Percentiles rank a stretch among this genome's conserved stretches.
These are phyloP conservation scores for Jaenimonas drosophilae DNA, from an alignment of 208 protist genomes.

Conservation along the genomic window DNA sequence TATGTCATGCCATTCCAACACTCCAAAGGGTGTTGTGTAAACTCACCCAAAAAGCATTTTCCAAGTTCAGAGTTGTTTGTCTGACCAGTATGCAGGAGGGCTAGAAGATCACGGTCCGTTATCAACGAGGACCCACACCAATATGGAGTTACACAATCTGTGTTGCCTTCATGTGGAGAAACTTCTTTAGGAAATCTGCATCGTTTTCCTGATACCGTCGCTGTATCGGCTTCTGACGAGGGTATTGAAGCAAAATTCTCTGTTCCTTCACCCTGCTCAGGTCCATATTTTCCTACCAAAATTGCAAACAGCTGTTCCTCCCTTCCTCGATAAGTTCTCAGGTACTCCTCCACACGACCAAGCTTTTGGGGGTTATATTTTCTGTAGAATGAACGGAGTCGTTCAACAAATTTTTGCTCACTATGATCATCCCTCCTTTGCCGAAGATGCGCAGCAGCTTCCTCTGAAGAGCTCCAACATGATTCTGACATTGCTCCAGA, in stretches of 20 bases:
- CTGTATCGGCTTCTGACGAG: conserved; percentile 32
- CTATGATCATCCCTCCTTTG: conserved; percentile 13
- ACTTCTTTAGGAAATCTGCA: conserved; percentile 50
- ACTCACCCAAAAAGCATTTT: conserved; percentile 63
- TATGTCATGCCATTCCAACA: conserved; percentile 74
- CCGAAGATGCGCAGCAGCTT: conserved; percentile 16
- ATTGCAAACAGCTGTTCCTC: conserved; percentile 72
- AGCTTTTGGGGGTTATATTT: conserved; percentile 70
- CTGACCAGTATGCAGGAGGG: conserved; percentile 31
- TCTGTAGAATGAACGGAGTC: conserved; percentile 60
- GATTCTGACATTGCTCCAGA: too few relatives aligned
- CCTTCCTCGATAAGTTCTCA: conserved; percentile 31
- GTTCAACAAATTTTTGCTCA: conserved; percentile 20
- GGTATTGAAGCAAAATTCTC: conserved; percentile 6
- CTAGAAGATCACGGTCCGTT: conserved; percentile 44
- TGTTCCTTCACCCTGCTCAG: conserved; percentile 24
- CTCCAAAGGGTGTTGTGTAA: conserved; percentile 37
- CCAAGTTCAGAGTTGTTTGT: conserved; percentile 57
- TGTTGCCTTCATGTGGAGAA: conserved; percentile 51
- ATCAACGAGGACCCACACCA: conserved; percentile 45
- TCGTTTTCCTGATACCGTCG: conserved; percentile 40
- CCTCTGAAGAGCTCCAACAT: conserved; percentile 39
- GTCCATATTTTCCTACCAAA: conserved; percentile 60
- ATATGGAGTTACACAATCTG: conserved; percentile 70
- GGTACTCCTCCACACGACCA: conserved; percentile 30